phyloP scores from a whole-genome alignment of 2,329 filamentous ascomycete genomes.

The Gaeumannomyces tritici region DNA sequence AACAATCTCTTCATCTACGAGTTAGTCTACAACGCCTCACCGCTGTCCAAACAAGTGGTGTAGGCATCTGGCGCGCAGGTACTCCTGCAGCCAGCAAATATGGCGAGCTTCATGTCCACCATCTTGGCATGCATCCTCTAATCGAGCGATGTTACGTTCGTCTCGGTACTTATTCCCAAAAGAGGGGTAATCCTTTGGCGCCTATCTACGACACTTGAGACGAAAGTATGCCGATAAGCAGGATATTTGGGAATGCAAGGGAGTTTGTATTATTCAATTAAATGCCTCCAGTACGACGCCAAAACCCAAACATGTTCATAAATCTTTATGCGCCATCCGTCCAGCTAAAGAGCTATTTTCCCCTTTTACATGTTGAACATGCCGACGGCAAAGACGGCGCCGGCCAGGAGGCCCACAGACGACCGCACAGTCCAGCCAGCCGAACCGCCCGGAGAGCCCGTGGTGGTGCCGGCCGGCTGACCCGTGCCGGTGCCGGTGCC shows the following conservation, averaged over 20 bases:
- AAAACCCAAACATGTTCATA: neutral
- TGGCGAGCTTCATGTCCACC: too few species aligned
- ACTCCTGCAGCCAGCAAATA: too few species aligned
- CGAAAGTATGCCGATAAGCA: neutral
- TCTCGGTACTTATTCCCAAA: too few species aligned
- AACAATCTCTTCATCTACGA: too few species aligned
- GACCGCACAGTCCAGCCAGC: neutral
- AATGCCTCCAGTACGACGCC: neutral
- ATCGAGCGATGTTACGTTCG: too few species aligned
- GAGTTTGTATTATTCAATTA: neutral
- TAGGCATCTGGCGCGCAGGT: too few species aligned
- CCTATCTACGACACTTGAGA: neutral
- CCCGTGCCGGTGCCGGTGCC: neutral
- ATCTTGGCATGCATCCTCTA: too few species aligned
- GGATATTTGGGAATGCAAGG: neutral
- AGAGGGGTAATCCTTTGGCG: too few species aligned
- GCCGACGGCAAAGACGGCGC: neutral
- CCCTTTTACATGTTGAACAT: neutral
- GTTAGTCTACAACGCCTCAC: too few species aligned
- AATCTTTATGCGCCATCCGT: neutral
- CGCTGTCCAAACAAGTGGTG: too few species aligned
- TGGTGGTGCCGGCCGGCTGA: neutral
- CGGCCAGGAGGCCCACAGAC: neutral
- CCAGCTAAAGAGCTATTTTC: too few species aligned
- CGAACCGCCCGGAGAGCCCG: neutral